These are phyloP conservation scores for Spergularia marina DNA, from an alignment of 148 eudicot species.

Conservation along the genomic window DNA sequence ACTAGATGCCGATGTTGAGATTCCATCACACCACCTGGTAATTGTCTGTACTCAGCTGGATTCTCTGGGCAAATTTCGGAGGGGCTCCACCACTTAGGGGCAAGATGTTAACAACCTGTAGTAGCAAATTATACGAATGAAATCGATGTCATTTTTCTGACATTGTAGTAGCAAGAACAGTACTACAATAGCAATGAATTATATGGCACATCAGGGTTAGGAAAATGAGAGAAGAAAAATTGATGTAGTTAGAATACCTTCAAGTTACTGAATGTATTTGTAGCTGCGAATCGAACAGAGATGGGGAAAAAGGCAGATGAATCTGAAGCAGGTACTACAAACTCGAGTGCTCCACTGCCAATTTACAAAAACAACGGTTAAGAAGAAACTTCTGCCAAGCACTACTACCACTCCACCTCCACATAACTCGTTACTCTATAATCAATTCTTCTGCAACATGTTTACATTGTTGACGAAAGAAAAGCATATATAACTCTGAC, in stretches of 20 bases:
- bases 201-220: not conserved
- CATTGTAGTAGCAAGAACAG: not conserved
- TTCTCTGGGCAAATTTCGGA: slow-evolving; percentile 74
- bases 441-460: not conserved
- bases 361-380: not conserved
- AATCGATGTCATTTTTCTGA: not conserved
- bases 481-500: slow-evolving; percentile 1
- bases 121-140: not conserved
- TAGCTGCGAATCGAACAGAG: slow-evolving; percentile 76
- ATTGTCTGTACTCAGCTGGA: slow-evolving; percentile 62
- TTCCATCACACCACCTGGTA: slow-evolving; percentile 71
- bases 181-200: not conserved
- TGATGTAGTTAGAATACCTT: slow-evolving; percentile 48
- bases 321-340: slow-evolving; percentile 87
- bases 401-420: not conserved
- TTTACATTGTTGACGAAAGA: not conserved
- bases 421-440: not conserved
- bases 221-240: not conserved
- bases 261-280: slow-evolving; percentile 78
- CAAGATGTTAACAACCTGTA: slow-evolving; percentile 65
- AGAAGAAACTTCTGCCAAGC: not conserved
- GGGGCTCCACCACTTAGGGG: slow-evolving; percentile 77
- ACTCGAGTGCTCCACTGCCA: slow-evolving; percentile 92
- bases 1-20: not conserved
- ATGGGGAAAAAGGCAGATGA: slow-evolving; percentile 86